These are phyloP conservation scores for Tylopilus subfusipes DNA, from an alignment of 768 basidiomycete species.

Conservation along the genomic window DNA sequence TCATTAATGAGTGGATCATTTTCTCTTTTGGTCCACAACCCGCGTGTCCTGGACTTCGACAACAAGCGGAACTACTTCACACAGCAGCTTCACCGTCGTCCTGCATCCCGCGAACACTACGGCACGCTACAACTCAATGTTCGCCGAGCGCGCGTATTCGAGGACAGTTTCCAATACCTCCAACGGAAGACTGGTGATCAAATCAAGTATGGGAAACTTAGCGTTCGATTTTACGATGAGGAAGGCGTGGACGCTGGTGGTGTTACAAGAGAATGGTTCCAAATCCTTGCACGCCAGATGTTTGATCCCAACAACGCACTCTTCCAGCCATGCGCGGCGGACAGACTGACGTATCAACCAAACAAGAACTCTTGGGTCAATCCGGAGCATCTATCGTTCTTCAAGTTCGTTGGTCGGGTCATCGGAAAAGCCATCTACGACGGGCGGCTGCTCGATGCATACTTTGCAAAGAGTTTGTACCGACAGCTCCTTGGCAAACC, in stretches of 20 bases:
- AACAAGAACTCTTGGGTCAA: constrained; percentile 94
- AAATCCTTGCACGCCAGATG: constrained; percentile 96
- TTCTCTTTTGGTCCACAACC: constrained; percentile 92
- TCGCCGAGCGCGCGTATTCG: constrained; percentile 88
- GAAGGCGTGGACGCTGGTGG: constrained; percentile 99
- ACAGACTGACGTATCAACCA: constrained; percentile 93
- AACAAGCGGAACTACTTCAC: constrained; percentile 98
- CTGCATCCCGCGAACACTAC: constrained; percentile 75
- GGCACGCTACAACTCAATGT: constrained; percentile 85
- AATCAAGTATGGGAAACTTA: constrained; percentile 97
- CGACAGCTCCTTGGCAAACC: constrained; percentile 91
- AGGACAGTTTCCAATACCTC: constrained; percentile 93
- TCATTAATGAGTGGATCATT: constrained; percentile 98
- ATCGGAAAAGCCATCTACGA: constrained; percentile 99
- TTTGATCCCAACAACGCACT: constrained; percentile 98
- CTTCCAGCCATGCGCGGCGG: constrained; percentile 97
- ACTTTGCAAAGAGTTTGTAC: constrained; percentile 96
- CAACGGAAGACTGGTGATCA: constrained; percentile 90
- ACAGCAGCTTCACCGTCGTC: constrained; percentile 85
- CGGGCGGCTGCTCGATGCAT: constrained; percentile 92
- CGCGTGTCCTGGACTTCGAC: constrained; percentile 96
- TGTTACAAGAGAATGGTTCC: constrained; percentile 98
- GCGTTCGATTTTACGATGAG: constrained; percentile 93
- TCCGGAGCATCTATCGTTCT: constrained; percentile 93
- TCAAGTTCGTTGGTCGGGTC: constrained; percentile 97